Base-by-base conservation (phyloP, 1,139 yeast species). In the Arxiozyma slooffiae region DNA sequence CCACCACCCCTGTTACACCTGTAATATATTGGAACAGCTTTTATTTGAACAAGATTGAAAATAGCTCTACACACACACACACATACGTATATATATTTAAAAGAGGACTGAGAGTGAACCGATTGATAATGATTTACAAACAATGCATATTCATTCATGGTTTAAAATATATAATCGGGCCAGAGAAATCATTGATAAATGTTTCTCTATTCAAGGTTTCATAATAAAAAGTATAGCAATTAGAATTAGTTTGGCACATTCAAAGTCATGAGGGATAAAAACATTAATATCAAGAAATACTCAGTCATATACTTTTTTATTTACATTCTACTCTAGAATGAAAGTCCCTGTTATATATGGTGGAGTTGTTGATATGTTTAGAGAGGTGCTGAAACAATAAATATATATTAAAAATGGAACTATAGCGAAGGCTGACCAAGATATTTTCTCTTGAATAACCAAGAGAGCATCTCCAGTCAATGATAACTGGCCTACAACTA, bases 171-270 rank as follows among this genome's bases (percentile, higher is more conserved):
- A 88, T 69, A 96, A 96, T 53, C 90, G 97, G 97, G 90, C 90
- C 68, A 80, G 83, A 57, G 97, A 90, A 70, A 76, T 84, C 55
- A 84, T 87, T 55, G 88, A 88, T 64, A 83, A 86, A 63, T 80
- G 79, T 76, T 92, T 95, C 84, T 97, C 97, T 17, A 97, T 97
- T 51, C 97, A 90, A 73, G 97, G 96, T 52, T 80, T 92, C 81
- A 85, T 71, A 83, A 94, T 50, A 78, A 87, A 44, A 79, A 81
- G 65, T 88, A 85, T 68, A 97, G 97, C 56, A 89, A 88, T 75
- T 89, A 59, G 97, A 88, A 7, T 76, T 89, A 60, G 97, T 89
- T 71, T 89, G 90, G 55, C 88, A 86, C 54, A 83, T 89, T 61
- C 97, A 89, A 71, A 92, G 85, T 52, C 86, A 96, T 39, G 97